Conservation (phyloP, 768 basidiomycete genomes). For the Boletales sp. region DNA sequence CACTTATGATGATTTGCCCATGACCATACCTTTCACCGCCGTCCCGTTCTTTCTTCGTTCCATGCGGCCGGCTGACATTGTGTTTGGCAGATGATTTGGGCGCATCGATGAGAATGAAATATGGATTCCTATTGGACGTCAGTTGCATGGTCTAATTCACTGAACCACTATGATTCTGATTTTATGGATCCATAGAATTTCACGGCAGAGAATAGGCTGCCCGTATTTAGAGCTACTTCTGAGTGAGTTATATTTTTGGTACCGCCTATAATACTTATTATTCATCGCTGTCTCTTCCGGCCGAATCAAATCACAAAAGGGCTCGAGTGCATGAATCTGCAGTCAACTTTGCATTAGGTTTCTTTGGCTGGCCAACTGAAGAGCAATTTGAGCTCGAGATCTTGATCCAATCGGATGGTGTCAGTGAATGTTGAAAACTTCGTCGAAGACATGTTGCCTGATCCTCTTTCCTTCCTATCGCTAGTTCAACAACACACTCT, state of each 20-base stretch:
- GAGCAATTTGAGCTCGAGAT: conserved; percentile 74
- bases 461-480: not conserved
- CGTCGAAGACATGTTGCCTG: not conserved
- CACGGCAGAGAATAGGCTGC: conserved; percentile 54
- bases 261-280: too few relatives aligned
- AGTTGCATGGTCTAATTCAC: not conserved
- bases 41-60: too few relatives aligned
- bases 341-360: conserved; percentile 67
- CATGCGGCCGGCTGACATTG: not conserved
- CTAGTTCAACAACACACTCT: conserved; percentile 80
- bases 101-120: conserved; percentile 70
- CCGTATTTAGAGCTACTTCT: conserved; percentile 77
- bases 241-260: conserved; percentile 41
- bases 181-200: conserved; percentile 45
- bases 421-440: conserved; percentile 53
- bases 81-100: conserved; percentile 53
- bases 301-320: conserved; percentile 30
- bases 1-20: not conserved
- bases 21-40: too few relatives aligned
- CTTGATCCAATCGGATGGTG: conserved; percentile 63
- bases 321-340: conserved; percentile 71
- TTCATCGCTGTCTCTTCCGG: too few relatives aligned
- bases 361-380: conserved; percentile 73
- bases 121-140: conserved; percentile 71
- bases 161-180: conserved; percentile 18